Evolutionary conservation across 2,329 filamentous ascomycete species (phyloP).

Genomic region (Gnomoniopsis sp.): DNA sequence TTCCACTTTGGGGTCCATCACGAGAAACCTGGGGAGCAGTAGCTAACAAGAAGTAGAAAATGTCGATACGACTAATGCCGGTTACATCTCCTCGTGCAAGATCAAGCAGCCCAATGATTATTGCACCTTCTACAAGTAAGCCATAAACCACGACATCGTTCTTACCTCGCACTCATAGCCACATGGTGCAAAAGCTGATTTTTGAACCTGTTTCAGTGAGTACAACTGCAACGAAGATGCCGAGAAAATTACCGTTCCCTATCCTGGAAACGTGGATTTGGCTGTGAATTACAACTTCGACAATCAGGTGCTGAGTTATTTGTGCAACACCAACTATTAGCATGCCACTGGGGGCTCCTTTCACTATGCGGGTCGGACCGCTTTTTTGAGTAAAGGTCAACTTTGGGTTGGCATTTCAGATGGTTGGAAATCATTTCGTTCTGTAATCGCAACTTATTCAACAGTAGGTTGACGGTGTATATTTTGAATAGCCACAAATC

Average conservation of each 20-base stretch:
- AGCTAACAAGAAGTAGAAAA: background rate
- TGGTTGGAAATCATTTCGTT: background rate
- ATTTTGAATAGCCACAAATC: background rate
- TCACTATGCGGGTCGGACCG: background rate
- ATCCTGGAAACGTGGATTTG: background rate
- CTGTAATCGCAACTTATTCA: background rate
- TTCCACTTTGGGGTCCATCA: background rate
- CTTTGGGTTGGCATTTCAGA: background rate
- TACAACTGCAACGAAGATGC: background rate
- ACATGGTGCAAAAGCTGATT: background rate
- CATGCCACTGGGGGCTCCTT: background rate
- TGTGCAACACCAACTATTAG: background rate
- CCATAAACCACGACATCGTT: background rate
- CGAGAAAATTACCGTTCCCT: background rate
- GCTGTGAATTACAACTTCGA: background rate
- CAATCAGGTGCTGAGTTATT: background rate
- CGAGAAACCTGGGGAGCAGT: background rate
- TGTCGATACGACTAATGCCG: background rate
- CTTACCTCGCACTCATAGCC: background rate
- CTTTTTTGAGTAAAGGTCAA: background rate
- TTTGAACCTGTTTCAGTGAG: background rate
- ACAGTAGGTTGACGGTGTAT: background rate
- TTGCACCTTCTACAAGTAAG: slow-evolving; percentile 2
- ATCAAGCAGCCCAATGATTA: background rate
- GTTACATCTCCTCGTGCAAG: background rate